A percentile compares a stretch with the other conserved stretches of the same genome.
phyloP scores from a whole-genome alignment of 495 filamentous ascomycete species.

The Penicillium lividum region DNA sequence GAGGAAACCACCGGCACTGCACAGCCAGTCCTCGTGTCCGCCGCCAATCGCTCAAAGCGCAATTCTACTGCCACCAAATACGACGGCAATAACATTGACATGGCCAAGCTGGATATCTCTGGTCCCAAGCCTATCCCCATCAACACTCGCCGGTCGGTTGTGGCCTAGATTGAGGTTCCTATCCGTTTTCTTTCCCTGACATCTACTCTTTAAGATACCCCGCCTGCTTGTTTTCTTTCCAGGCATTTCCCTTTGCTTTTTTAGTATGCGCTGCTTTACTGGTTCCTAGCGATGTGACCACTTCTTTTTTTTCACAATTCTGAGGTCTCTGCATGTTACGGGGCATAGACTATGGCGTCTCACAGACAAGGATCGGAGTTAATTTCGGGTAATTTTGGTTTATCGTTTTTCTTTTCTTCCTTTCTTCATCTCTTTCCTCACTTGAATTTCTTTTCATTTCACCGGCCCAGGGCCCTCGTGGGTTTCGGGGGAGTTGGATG shows the following conservation, averaged over 20 bases:
- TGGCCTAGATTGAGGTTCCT: conserved; percentile 31
- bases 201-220: conserved; percentile 26
- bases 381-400: conserved; percentile 19
- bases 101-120: conserved; percentile 40
- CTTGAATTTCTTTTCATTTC: conserved; percentile 18
- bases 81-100: conserved; percentile 37
- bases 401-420: conserved; percentile 16
- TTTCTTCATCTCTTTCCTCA: conserved; percentile 14
- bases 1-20: conserved; percentile 22
- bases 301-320: conserved; percentile 8
- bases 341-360: conserved; percentile 46
- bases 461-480: not conserved
- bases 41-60: conserved; percentile 22
- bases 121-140: conserved; percentile 48
- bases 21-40: conserved; percentile 28
- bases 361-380: conserved; percentile 30
- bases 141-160: conserved; percentile 39
- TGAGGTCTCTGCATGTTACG: conserved; percentile 18
- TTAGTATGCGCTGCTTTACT: conserved; percentile 2
- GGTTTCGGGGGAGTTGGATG: not conserved
- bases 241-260: conserved; percentile 19
- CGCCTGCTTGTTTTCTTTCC: conserved; percentile 18
- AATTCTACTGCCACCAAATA: conserved; percentile 22
- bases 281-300: conserved; percentile 8
- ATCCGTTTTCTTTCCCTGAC: conserved; percentile 6